phyloP scores from a whole-genome alignment of 805 yeast genomes.

The Spathaspora sp. region DNA sequence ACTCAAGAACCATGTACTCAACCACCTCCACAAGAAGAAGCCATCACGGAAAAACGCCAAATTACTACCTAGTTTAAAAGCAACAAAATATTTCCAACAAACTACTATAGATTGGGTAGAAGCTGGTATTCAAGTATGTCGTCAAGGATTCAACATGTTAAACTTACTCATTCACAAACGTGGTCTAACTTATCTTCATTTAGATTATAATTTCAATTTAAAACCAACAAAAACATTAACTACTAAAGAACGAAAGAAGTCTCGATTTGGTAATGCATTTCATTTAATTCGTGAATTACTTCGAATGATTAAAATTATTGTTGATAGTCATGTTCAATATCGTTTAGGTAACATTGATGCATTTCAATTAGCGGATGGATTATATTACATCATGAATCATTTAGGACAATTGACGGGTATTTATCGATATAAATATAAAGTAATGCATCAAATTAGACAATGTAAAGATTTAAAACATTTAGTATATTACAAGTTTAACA shows the following conservation, averaged over 20 bases:
- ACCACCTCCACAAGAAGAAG: slow-evolving; percentile 54
- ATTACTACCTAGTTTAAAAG: slow-evolving; percentile 60
- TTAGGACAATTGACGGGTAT: slow-evolving; percentile 95
- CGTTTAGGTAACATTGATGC: slow-evolving; percentile 90
- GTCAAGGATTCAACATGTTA: slow-evolving; percentile 92
- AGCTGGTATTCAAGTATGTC: slow-evolving; percentile 91
- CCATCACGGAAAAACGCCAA: slow-evolving; percentile 49
- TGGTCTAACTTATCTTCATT: slow-evolving; percentile 87
- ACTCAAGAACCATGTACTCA: slow-evolving; percentile 70
- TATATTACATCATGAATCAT: slow-evolving; percentile 86
- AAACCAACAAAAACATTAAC: slow-evolving; percentile 96
- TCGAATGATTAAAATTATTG: slow-evolving; percentile 77
- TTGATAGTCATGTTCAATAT: slow-evolving; percentile 91
- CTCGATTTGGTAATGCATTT: slow-evolving; percentile 95
- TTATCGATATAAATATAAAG: slow-evolving; percentile 93
- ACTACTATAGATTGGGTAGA: slow-evolving; percentile 98
- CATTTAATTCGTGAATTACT: slow-evolving; percentile 88
- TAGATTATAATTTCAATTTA: slow-evolving; percentile 92
- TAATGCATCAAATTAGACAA: slow-evolving; percentile 96
- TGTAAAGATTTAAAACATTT: slow-evolving; percentile 95
- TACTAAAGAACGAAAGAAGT: slow-evolving; percentile 92
- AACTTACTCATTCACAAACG: slow-evolving; percentile 84
- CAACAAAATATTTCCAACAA: slow-evolving; percentile 85
- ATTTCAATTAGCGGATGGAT: slow-evolving; percentile 91
- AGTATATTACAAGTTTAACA: slow-evolving; percentile 79